Conservation (phyloP, 306 rosid species). For the Fagus sylvatica region DNA sequence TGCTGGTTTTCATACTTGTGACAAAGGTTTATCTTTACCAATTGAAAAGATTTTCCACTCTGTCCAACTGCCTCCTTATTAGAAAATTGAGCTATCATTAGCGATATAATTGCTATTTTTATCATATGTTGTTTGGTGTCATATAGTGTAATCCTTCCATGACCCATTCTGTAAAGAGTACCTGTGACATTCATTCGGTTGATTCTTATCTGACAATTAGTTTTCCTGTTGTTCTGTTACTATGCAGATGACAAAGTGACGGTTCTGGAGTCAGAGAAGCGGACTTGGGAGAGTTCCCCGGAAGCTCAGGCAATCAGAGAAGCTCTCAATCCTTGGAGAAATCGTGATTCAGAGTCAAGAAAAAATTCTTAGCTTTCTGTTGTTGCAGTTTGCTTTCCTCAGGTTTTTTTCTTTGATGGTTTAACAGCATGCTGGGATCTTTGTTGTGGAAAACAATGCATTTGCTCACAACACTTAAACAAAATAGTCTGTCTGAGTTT, state of each 20-base stretch:
- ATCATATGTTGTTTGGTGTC: not conserved
- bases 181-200: not conserved
- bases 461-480: not conserved
- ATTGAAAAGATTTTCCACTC: not conserved
- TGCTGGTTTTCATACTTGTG: not conserved
- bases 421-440: not conserved
- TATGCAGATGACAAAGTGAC: slow-evolving; percentile 86
- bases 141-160: not conserved
- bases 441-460: not conserved
- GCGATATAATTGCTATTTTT: not conserved
- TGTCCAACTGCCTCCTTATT: not conserved
- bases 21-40: not conserved
- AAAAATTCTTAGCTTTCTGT: slow-evolving; percentile 29
- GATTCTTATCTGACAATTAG: not conserved
- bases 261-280: slow-evolving; percentile 79
- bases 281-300: slow-evolving; percentile 74
- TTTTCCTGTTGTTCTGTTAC: slow-evolving; percentile 15
- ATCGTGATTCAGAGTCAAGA: slow-evolving; percentile 25
- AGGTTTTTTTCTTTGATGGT: not conserved
- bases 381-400: not conserved
- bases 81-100: not conserved
- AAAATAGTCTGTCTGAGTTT: not conserved
- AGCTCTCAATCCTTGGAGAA: slow-evolving; percentile 62
- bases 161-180: not conserved
- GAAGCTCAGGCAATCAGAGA: slow-evolving; percentile 76